Conservation (phyloP, 805 yeast species). For the Zygosaccharomyces rouxii region DNA sequence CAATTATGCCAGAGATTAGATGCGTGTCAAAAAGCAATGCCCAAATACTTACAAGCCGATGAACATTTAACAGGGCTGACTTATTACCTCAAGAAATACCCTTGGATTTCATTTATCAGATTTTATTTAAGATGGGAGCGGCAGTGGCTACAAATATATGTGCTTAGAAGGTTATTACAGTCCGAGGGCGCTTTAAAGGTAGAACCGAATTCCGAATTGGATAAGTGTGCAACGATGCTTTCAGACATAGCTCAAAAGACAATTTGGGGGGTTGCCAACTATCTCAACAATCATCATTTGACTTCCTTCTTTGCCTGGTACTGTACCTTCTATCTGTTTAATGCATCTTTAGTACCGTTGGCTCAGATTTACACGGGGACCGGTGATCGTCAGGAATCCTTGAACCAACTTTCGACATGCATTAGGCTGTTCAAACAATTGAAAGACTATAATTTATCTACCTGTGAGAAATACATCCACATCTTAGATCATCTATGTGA, state of each 20-base stretch:
- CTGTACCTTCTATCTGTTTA: slow-evolving; percentile 58
- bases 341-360: slow-evolving; percentile 56
- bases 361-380: slow-evolving; percentile 16
- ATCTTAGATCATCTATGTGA: slow-evolving; percentile 7
- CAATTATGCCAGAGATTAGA: slow-evolving; percentile 42
- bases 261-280: slow-evolving; percentile 45
- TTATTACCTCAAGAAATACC: slow-evolving; percentile 46
- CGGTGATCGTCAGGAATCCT: not conserved
- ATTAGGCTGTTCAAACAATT: slow-evolving; percentile 2
- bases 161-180: slow-evolving; percentile 46
- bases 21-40: slow-evolving; percentile 41
- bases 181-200: slow-evolving; percentile 33
- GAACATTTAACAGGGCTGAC: slow-evolving; percentile 30
- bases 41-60: slow-evolving; percentile 45
- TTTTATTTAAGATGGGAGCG: slow-evolving; percentile 56
- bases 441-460: slow-evolving; percentile 6
- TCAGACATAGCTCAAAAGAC: slow-evolving; percentile 49
- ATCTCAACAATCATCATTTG: slow-evolving; percentile 33
- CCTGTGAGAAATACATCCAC: slow-evolving; percentile 12
- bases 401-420: not conserved
- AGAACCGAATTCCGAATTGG: slow-evolving; percentile 37
- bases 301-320: slow-evolving; percentile 58
- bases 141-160: slow-evolving; percentile 49
- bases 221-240: slow-evolving; percentile 45
- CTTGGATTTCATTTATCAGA: slow-evolving; percentile 52